These are phyloP conservation scores for Euphorbia celastroides DNA, from an alignment of 441 rosid genomes.

Conservation along the genomic window DNA sequence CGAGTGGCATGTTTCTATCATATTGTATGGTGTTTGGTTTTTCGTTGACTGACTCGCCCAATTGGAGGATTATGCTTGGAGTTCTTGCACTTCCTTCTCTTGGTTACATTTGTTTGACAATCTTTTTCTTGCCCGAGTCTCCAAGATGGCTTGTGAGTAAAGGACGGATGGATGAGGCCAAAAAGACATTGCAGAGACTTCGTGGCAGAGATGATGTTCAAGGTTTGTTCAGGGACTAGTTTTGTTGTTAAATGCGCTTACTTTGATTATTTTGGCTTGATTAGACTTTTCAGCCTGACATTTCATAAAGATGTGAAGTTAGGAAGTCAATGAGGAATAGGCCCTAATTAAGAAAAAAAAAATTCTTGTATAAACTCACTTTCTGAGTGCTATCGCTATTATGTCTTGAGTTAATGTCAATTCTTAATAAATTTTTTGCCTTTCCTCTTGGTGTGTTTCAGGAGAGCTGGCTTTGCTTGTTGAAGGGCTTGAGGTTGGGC, in stretches of 20 bases:
- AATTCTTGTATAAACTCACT: too few species aligned
- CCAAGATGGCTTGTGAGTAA: slow-evolving; percentile 97
- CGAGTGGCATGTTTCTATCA: slow-evolving; percentile 77
- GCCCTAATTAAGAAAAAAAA: too few species aligned
- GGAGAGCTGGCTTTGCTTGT: slow-evolving; percentile 79
- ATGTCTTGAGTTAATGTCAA: neutral
- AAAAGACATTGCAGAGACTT: slow-evolving; percentile 60
- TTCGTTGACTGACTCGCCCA: slow-evolving; percentile 60
- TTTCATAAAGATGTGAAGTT: too few species aligned
- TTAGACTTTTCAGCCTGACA: neutral
- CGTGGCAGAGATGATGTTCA: slow-evolving; percentile 84
- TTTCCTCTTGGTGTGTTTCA: slow-evolving; percentile 15
- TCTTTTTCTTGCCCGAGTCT: slow-evolving; percentile 83
- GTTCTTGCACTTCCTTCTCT: slow-evolving; percentile 70
- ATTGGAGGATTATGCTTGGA: slow-evolving; percentile 93
- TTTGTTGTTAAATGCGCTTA: too few species aligned
- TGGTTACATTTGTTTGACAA: slow-evolving; percentile 38
- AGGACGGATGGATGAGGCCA: slow-evolving; percentile 81
- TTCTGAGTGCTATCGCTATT: neutral
- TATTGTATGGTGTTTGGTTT: slow-evolving; percentile 81
- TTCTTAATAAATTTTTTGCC: slow-evolving; percentile 14
- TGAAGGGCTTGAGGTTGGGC: slow-evolving; percentile 72
- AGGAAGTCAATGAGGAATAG: too few species aligned
- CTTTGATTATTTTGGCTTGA: neutral
- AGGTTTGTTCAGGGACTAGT: slow-evolving; percentile 32